Conservation (phyloP, 805 yeast genomes). For the Myxozyma vanderwaltii region DNA sequence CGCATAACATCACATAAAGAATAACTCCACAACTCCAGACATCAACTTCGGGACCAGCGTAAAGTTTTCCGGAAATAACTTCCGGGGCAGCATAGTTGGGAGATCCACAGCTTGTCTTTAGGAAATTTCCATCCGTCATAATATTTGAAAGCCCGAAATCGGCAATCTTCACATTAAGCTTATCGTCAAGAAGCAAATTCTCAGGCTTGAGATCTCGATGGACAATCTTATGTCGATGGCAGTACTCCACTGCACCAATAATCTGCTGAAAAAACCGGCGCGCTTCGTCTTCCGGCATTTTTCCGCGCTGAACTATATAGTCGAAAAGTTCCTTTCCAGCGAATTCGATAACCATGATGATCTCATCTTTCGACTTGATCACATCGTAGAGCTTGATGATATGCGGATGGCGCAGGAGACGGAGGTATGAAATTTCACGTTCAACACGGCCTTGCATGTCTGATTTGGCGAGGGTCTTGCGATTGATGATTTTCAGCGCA, state of each 20-base stretch:
- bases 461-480: conserved; percentile 87
- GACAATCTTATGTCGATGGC: conserved; percentile 94
- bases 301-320: conserved; percentile 90
- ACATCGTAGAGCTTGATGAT: conserved; percentile 95
- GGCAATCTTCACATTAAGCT: conserved; percentile 89
- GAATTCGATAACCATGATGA: conserved; percentile 94
- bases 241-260: conserved; percentile 93
- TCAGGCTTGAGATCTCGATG: conserved; percentile 97
- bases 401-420: conserved; percentile 91
- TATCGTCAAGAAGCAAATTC: conserved; percentile 83
- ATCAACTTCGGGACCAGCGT: conserved; percentile 98
- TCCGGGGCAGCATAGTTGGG: conserved; percentile 99
- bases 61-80: conserved; percentile 88
- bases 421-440: conserved; percentile 85
- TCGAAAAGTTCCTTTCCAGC: conserved; percentile 97
- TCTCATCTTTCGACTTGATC: conserved; percentile 91
- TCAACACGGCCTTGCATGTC: conserved; percentile 98
- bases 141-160: conserved; percentile 93
- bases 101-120: conserved; percentile 93
- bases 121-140: conserved; percentile 96
- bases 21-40: conserved; percentile 98
- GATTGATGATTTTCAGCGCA: conserved; percentile 88
- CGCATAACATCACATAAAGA: conserved; percentile 92
- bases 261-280: conserved; percentile 94
- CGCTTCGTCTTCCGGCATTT: conserved; percentile 87